phyloP scores from a whole-genome alignment of 2,329 filamentous ascomycete genomes.

The Trichoderma sp. region DNA sequence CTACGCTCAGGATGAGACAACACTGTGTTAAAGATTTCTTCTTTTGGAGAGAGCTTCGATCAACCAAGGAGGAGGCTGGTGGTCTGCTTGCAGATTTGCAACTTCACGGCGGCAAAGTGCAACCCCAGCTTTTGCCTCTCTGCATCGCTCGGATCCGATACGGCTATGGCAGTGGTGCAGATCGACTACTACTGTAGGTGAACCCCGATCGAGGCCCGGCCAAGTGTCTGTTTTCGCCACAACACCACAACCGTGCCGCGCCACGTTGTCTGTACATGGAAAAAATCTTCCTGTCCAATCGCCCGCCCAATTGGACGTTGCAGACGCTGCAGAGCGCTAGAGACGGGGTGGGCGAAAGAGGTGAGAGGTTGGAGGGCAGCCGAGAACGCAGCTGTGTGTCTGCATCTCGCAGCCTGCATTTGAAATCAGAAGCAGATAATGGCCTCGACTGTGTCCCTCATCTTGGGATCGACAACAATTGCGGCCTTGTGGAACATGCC shows the following conservation, averaged over 20 bases:
- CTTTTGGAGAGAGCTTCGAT: background rate
- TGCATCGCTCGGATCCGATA: slow-evolving; percentile 2
- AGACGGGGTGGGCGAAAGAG: slow-evolving; percentile 1
- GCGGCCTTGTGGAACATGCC: background rate
- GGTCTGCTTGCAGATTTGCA: background rate
- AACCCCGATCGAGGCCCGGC: slow-evolving; percentile 9
- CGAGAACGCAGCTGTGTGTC: background rate
- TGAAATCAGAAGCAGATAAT: background rate
- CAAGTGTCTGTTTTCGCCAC: slow-evolving; percentile 15
- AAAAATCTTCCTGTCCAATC: background rate
- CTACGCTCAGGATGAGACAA: background rate
- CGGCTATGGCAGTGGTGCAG: background rate
- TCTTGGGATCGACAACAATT: background rate
- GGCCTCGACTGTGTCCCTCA: background rate
- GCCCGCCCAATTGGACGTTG: background rate
- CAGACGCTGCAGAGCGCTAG: background rate
- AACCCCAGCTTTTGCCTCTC: slow-evolving; percentile 19
- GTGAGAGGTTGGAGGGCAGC: slow-evolving; percentile 1
- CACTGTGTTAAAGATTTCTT: background rate
- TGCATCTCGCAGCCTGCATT: background rate
- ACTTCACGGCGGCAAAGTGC: background rate
- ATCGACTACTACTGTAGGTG: background rate
- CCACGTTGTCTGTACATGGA: slow-evolving; percentile 16
- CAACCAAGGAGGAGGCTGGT: background rate
- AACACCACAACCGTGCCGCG: slow-evolving; percentile 15